Conservation (phyloP, 345 rosid species). For the Diplotaxis tenuifolia region DNA sequence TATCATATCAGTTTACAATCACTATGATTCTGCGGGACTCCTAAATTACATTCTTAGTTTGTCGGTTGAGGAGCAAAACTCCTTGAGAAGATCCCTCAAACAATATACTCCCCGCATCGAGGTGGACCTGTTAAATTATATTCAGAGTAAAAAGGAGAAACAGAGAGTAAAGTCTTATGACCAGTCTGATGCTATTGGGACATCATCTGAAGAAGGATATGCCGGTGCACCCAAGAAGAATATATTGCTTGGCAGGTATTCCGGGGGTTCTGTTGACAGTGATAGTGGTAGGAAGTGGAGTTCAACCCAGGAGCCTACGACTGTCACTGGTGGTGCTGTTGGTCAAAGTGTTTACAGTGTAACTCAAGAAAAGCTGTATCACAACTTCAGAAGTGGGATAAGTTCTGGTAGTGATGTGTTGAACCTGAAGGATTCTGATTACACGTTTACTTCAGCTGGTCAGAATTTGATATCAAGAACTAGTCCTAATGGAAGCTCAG, state of each 20-base stretch:
- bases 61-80: conserved; percentile 95
- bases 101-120: conserved; percentile 96
- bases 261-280: conserved; percentile 71
- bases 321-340: conserved; percentile 42
- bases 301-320: conserved; percentile 67
- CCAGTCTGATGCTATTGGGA: conserved; percentile 82
- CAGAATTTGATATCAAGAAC: conserved; percentile 44
- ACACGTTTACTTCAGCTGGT: conserved; percentile 41
- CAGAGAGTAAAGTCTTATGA: conserved; percentile 89
- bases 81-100: conserved; percentile 86
- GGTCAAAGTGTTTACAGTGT: conserved; percentile 57
- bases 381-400: conserved; percentile 54
- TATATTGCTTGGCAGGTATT: conserved; percentile 75
- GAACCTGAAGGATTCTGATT: conserved; percentile 53
- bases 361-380: conserved; percentile 64
- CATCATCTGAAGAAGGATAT: conserved; percentile 95
- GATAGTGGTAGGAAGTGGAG: conserved; percentile 87
- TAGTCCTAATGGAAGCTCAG: conserved; percentile 49
- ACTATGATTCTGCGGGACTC: conserved; percentile 85
- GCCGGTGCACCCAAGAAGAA: conserved; percentile 61
- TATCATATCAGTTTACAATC: conserved; percentile 85
- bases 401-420: conserved; percentile 49
- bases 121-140: conserved; percentile 90
- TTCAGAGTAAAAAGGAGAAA: conserved; percentile 92
- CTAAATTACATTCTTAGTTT: conserved; percentile 90